Evolutionary conservation across 2,329 filamentous ascomycete species (phyloP).

Genomic region (Trichoderma afroharzianum): DNA sequence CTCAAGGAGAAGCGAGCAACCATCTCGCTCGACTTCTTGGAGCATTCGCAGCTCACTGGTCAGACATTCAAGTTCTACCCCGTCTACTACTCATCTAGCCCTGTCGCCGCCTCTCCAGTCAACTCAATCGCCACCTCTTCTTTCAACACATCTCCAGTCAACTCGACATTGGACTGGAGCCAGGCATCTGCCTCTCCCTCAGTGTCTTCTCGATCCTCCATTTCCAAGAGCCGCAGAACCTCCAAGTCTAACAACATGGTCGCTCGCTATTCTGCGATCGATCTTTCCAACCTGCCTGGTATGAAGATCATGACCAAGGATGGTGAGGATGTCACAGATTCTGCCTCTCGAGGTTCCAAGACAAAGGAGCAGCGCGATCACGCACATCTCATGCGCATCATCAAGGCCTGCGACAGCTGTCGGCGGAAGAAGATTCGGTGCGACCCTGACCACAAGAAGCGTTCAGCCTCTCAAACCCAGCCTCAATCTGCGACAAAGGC

Average conservation of each 20-base stretch:
- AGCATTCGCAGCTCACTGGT: constrained; percentile 50
- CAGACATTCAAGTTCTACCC: constrained; percentile 60
- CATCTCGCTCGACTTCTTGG: constrained; percentile 58
- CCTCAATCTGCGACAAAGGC: constrained; percentile 34
- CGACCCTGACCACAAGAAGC: constrained; percentile 57
- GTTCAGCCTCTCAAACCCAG: constrained; percentile 31
- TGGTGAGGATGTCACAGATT: constrained; percentile 60
- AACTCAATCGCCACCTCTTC: constrained; percentile 47
- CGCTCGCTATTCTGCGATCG: constrained; percentile 33
- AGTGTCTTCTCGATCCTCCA: constrained; percentile 29
- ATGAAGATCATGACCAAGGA: constrained; percentile 66
- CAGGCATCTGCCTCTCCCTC: constrained; percentile 31
- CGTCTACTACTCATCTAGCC: constrained; percentile 39
- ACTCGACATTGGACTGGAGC: constrained; percentile 47
- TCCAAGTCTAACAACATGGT: constrained; percentile 24
- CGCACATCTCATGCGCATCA: constrained; percentile 62
- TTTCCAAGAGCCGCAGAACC: constrained; percentile 24
- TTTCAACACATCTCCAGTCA: constrained; percentile 48
- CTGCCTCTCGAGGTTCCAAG: constrained; percentile 59
- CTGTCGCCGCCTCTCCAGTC: constrained; percentile 40
- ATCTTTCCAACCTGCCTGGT: constrained; percentile 55
- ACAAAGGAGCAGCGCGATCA: constrained; percentile 66
- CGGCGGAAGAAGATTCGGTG: constrained; percentile 61
- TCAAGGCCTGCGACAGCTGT: constrained; percentile 64
- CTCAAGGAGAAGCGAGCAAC: constrained; percentile 57